These are phyloP conservation scores for Diaporthe capsici DNA, from an alignment of 2,329 filamentous ascomycete species.

Conservation along the genomic window DNA sequence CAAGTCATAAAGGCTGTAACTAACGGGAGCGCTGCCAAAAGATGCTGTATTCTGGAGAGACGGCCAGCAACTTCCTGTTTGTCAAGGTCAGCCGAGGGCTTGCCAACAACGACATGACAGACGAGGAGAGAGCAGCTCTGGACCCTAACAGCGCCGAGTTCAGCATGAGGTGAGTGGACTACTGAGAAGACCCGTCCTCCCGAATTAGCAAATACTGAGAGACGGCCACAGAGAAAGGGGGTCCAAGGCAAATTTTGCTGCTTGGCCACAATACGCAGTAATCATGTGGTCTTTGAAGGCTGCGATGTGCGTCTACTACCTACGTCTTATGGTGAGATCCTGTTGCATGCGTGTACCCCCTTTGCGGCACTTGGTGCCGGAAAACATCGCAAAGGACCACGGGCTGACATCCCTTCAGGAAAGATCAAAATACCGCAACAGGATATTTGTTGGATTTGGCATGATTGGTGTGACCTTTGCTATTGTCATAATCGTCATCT, in stretches of 20 bases:
- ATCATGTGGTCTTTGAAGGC: constrained; percentile 68
- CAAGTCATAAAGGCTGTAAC: constrained; percentile 28
- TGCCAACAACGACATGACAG: constrained; percentile 69
- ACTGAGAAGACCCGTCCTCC: not conserved
- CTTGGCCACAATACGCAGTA: constrained; percentile 67
- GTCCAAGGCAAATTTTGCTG: constrained; percentile 66
- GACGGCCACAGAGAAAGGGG: constrained; percentile 57
- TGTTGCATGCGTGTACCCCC: not conserved
- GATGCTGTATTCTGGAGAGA: constrained; percentile 65
- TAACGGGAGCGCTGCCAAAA: constrained; percentile 45
- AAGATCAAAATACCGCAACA: constrained; percentile 37
- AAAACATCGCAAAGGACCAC: constrained; percentile 14
- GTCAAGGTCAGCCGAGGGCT: constrained; percentile 60
- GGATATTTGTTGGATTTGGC: constrained; percentile 25
- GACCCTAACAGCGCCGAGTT: constrained; percentile 60
- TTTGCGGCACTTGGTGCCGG: not conserved
- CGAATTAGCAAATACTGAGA: constrained; percentile 43
- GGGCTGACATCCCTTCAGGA: constrained; percentile 47
- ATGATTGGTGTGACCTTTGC: constrained; percentile 23
- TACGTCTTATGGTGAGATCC: constrained; percentile 58
- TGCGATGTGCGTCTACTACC: constrained; percentile 69
- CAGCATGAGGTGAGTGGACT: constrained; percentile 37
- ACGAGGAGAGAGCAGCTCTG: constrained; percentile 59
- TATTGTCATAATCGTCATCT: constrained; percentile 50
- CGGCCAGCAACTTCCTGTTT: constrained; percentile 62